A percentile compares a stretch with the other conserved stretches of the same genome.
Evolutionary conservation across 2,329 filamentous ascomycete genomes (phyloP).

Genomic region (Fusarium metavorans): DNA sequence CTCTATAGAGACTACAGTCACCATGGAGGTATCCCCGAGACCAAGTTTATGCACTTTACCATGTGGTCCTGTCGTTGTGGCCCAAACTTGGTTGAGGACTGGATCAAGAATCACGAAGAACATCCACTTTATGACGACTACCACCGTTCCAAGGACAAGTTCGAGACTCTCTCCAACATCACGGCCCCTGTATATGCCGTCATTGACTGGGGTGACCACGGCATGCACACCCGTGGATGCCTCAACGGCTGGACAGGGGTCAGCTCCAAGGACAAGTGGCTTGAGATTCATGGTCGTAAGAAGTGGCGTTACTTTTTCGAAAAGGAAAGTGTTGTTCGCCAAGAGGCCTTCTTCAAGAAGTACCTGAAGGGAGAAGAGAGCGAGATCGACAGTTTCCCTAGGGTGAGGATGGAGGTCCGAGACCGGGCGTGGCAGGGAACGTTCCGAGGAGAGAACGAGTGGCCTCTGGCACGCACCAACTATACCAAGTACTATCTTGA

Average conservation of each 20-base stretch:
- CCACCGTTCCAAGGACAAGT: neutral
- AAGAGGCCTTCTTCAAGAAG: neutral
- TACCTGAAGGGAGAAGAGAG: neutral
- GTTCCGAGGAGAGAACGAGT: neutral
- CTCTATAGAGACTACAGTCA: neutral
- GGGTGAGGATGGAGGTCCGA: neutral
- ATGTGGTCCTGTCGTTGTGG: neutral
- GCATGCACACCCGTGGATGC: neutral
- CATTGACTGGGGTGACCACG: neutral
- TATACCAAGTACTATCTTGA: neutral
- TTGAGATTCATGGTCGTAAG: neutral
- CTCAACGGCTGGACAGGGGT: neutral
- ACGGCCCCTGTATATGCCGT: neutral
- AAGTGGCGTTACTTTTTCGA: neutral
- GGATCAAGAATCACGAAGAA: neutral
- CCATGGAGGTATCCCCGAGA: neutral
- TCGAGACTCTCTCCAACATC: neutral
- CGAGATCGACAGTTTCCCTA: neutral
- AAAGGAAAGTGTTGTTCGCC: neutral
- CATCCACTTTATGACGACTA: neutral
- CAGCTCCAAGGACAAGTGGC: neutral
- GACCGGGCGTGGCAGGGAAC: neutral
- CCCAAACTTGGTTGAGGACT: neutral
- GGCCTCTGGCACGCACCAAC: neutral
- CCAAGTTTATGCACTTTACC: neutral